These are phyloP conservation scores for Colletotrichum plurivorum DNA, from an alignment of 2,329 filamentous ascomycete species.

Conservation along the genomic window DNA sequence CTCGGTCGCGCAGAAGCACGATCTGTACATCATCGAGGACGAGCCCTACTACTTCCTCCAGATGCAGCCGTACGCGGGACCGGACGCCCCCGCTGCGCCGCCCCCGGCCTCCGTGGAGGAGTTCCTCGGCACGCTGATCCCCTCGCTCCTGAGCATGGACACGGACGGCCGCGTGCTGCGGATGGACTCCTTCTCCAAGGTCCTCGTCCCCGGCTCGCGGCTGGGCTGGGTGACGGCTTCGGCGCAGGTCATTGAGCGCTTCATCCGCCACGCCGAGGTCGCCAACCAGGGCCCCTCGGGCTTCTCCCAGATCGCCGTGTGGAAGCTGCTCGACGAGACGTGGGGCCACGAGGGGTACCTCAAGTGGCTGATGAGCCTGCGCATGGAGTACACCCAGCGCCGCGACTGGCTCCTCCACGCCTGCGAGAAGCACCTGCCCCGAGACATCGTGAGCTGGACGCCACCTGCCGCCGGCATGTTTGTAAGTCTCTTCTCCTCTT, in stretches of 20 bases:
- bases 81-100: conserved; percentile 63
- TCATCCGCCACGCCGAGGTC: conserved; percentile 85
- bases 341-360: conserved; percentile 96
- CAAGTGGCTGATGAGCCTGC: conserved; percentile 87
- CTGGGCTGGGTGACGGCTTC: conserved; percentile 92
- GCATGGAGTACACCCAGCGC: conserved; percentile 84
- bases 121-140: conserved; percentile 81
- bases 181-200: conserved; percentile 94
- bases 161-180: conserved; percentile 89
- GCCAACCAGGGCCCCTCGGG: conserved; percentile 89
- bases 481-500: conserved; percentile 67
- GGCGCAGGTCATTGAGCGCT: conserved; percentile 86
- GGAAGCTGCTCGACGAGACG: conserved; percentile 90
- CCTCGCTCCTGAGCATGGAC: conserved; percentile 85
- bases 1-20: conserved; percentile 83
- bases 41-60: conserved; percentile 97
- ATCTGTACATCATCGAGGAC: conserved; percentile 90
- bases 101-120: conserved; percentile 75
- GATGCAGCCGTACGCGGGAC: conserved; percentile 80
- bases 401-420: conserved; percentile 83
- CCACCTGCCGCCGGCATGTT: conserved; percentile 95
- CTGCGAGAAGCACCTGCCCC: conserved; percentile 83
- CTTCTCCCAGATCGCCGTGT: conserved; percentile 85
- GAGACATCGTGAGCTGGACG: conserved; percentile 82
- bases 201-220: conserved; percentile 85